phyloP scores from a whole-genome alignment of 1,139 yeast species.

The Yamadazyma epiphylla region DNA sequence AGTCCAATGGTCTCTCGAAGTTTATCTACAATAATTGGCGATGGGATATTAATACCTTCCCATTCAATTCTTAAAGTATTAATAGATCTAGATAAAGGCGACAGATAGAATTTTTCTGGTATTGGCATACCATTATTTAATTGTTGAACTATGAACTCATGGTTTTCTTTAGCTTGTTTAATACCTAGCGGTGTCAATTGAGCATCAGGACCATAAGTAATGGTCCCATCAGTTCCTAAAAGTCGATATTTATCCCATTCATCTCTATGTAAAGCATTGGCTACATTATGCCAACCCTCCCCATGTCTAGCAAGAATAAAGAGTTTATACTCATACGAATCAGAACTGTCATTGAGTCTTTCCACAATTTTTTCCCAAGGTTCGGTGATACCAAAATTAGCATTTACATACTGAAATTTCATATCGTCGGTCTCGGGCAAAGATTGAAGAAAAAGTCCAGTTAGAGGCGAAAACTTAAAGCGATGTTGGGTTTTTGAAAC shows the following conservation, averaged over 20 bases:
- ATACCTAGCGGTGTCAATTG: constrained; percentile 56
- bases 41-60: constrained; percentile 38
- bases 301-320: constrained; percentile 72
- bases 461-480: constrained; percentile 5
- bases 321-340: constrained; percentile 49
- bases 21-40: constrained; percentile 47
- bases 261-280: constrained; percentile 47
- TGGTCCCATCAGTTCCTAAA: constrained; percentile 51
- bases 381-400: constrained; percentile 44
- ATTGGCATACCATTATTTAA: constrained; percentile 45
- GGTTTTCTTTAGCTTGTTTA: constrained; percentile 42
- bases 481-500: constrained; percentile 3
- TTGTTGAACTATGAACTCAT: constrained; percentile 41
- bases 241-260: constrained; percentile 63
- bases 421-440: constrained; percentile 41
- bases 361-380: constrained; percentile 44
- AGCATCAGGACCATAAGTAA: constrained; percentile 69
- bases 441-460: constrained; percentile 54
- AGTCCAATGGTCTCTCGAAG: constrained; percentile 66
- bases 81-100: constrained; percentile 64
- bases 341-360: constrained; percentile 30
- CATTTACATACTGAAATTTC: constrained; percentile 40
- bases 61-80: constrained; percentile 59
- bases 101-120: constrained; percentile 54
- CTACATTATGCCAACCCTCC: constrained; percentile 71